Percentiles rank a stretch among this genome's conserved stretches.
Evolutionary conservation across 129 eudicot species (phyloP).

Genomic region (Helianthus tuberosus): DNA sequence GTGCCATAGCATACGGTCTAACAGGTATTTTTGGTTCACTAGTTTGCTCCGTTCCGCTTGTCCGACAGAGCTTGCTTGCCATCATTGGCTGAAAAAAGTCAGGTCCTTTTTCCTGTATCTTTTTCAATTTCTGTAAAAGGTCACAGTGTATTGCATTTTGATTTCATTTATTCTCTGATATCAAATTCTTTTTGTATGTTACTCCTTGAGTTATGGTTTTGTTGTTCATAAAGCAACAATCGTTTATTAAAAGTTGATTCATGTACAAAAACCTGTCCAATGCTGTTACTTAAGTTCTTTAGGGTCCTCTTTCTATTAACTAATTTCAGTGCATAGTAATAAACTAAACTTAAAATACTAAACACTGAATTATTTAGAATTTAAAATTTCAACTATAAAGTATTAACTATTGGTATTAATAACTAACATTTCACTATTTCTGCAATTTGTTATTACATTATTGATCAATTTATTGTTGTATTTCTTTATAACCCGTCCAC

Average conservation of each 20-base stretch:
- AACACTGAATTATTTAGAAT: background rate
- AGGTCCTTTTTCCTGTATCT: background rate
- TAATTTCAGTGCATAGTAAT: background rate
- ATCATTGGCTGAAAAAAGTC: conserved; percentile 64
- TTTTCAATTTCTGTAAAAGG: conserved; percentile 22
- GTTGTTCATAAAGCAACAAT: background rate
- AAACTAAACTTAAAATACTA: background rate
- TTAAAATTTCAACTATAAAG: background rate
- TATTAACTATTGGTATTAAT: conserved; percentile 1
- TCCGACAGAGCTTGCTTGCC: conserved; percentile 93
- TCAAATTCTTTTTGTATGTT: background rate
- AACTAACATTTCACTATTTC: background rate
- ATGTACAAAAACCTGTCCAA: background rate
- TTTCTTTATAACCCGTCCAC: background rate
- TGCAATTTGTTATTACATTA: background rate
- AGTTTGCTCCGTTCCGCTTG: conserved; percentile 86
- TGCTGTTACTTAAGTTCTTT: background rate
- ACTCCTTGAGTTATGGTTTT: background rate
- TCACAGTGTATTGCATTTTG: conserved; percentile 11
- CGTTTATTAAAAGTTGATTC: background rate
- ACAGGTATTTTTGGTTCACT: conserved; percentile 93
- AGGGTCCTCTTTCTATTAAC: background rate
- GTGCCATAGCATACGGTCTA: conserved; percentile 95
- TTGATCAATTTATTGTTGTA: background rate
- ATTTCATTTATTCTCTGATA: conserved; percentile 1